Base-by-base conservation (phyloP, 1,284 basidiomycete genomes). In the Ceratobasidium sp. region DNA sequence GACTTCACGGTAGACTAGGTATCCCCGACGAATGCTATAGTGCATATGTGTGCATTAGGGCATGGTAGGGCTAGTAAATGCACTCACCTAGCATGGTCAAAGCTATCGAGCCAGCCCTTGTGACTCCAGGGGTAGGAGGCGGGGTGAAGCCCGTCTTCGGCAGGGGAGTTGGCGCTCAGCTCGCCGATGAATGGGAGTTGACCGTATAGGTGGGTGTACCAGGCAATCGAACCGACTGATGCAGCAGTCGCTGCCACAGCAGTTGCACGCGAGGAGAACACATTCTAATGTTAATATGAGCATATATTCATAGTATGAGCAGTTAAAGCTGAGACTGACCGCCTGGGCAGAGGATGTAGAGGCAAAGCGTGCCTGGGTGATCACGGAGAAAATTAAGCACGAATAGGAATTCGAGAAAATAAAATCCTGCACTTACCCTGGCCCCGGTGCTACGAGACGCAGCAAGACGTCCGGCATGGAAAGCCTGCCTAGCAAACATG, bases 1-100 rank as follows among this genome's bases (percentile, higher is more conserved):
- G 70, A 99, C 97, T 82, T 99, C 96, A 71, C 95, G 93, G 84
- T 99, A 99, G 59, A 99, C 97, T 80, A 94, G 91, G 84, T 97
- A 99, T 30, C 97, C 97, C 77, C 97, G 89, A 76, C 97, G 93
- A 77, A 99, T 98, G 77, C 93, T 95, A 74, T 21, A 41, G 23
- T 23, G 39, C 19, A 29, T 46, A 7, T 21, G 36, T 36, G 71
- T 72, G 49, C 68, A 44, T 29, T 49, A 56, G 53, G 56, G 49
- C 50, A n/a, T 14, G 52, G 27, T 44, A 27, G 41, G 52, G 70
- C 54, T 13, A 42, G 44, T 27, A 23, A 52, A 29, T 39, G n/a
- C 16, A 78, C 80, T 74, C 80, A 90, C 90, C 90, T 91, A 71
- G 92, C 86, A 80, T 99, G 97, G 84, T 99, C 95, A 77, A 96